A percentile compares a stretch with the other conserved stretches of the same genome.
Evolutionary conservation across 202 grass and related monocot genomes (phyloP).

Genomic region (Saccharum hybrid): DNA sequence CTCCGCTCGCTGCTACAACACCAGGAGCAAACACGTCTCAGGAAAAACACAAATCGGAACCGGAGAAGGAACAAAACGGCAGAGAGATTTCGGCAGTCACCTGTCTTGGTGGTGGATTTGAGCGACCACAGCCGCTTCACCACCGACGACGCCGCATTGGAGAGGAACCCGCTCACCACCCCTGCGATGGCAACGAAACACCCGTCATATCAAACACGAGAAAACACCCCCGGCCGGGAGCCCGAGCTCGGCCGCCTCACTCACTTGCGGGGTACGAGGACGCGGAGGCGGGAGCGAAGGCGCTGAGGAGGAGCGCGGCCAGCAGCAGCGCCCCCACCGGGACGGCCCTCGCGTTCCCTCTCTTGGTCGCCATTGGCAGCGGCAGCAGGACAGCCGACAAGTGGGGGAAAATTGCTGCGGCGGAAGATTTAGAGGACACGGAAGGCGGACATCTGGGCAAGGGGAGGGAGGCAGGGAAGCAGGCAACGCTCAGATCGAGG

Average conservation of each 20-base stretch:
- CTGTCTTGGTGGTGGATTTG: slow-evolving; percentile 72
- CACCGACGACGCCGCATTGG: slow-evolving; percentile 68
- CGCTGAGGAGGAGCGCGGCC: slow-evolving; percentile 46
- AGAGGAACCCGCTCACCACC: slow-evolving; percentile 74
- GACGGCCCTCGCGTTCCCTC: slow-evolving; percentile 9
- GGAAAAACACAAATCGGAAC: slow-evolving; percentile 25
- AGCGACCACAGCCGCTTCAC: slow-evolving; percentile 83
- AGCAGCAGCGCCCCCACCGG: slow-evolving; percentile 47
- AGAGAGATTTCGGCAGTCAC: slow-evolving; percentile 37
- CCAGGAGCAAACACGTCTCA: slow-evolving; percentile 38
- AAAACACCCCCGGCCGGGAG: neutral
- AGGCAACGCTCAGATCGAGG: slow-evolving; percentile 52
- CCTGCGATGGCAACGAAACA: slow-evolving; percentile 44
- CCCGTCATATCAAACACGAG: slow-evolving; percentile 2
- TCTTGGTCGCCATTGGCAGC: slow-evolving; percentile 13
- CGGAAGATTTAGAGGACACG: slow-evolving; percentile 39
- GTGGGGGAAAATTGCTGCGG: neutral
- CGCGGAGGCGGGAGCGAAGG: slow-evolving; percentile 48
- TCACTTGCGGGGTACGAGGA: slow-evolving; percentile 69
- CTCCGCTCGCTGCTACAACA: slow-evolving; percentile 56
- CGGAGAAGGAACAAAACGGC: neutral
- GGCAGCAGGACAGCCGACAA: neutral
- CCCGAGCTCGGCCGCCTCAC: slow-evolving; percentile 15
- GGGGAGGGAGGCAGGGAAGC: slow-evolving; percentile 21
- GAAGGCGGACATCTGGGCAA: slow-evolving; percentile 43